Base-by-base conservation (phyloP, 805 yeast species). In the Saturnispora halmiae region DNA sequence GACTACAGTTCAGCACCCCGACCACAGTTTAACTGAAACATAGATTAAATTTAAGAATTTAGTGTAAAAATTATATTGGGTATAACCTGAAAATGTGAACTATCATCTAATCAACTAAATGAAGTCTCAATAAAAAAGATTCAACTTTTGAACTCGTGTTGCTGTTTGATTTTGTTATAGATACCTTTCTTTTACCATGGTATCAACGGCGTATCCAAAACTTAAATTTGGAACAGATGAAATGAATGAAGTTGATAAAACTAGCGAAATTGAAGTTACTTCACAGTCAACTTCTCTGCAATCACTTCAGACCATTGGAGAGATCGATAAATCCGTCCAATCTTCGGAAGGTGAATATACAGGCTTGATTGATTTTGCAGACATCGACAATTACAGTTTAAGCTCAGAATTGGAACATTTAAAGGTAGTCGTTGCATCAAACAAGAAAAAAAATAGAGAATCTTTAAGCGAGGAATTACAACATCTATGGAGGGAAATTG, bases 401-500 rank as follows among this genome's bases (percentile, higher is more conserved):
- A 36, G 22, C 15, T 10, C 6, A 8, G 38, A 36, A 27, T 9
- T 36, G 11, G 32, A 36, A 4, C 13, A 27, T 8, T 36, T 36
- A 27, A 16, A 27, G n/a, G 5, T 6, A 15, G 14, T 39, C 11
- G 16, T 33, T 9, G 28, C 32, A 11, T 25, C 32, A n/a, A 27
- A 31, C 2, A 39, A 20, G n/a, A 24, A 21, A 6, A 14, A 32
- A 28, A 36, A 36, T 14, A 27, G 38, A 8, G 14, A 15, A 8
- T 36, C 38, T 10, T 15, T 36, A 6, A 28, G 31, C 13, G 25
- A 20, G 14, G 38, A 36, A 19, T 19, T 36, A 21, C 26, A 36
- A 18, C 6, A n/a, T 26, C 18, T 36, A 13, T 36, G 38, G 38
- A 11, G 26, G 18, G 21, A 27, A 7, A 11, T 22, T 9, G 14